These are phyloP conservation scores for Barnettozyma siamensis DNA, from an alignment of 805 yeast genomes.

Conservation along the genomic window DNA sequence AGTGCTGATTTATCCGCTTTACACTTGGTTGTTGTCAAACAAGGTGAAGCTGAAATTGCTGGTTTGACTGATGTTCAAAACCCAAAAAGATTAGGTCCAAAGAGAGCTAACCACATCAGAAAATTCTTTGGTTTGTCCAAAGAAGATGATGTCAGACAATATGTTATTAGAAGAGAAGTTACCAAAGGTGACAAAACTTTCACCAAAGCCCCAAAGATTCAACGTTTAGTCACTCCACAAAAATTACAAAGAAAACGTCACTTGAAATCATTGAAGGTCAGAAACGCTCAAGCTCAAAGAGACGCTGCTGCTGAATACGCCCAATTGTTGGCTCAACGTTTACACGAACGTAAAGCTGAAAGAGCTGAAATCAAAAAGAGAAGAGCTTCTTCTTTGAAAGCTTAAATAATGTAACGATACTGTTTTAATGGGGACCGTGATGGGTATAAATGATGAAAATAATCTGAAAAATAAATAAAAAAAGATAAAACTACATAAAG, in stretches of 20 bases:
- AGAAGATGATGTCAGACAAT: slow-evolving; percentile 85
- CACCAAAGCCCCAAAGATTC: slow-evolving; percentile 99
- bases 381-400: slow-evolving; percentile 98
- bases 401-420: slow-evolving; percentile 40
- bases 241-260: slow-evolving; percentile 99
- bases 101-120: slow-evolving; percentile 99
- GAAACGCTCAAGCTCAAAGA: slow-evolving; percentile 98
- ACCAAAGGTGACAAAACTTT: slow-evolving; percentile 97
- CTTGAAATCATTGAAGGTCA: slow-evolving; percentile 86
- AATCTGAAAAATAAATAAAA: not conserved
- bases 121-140: slow-evolving; percentile 96
- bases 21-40: slow-evolving; percentile 90
- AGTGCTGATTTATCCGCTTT: slow-evolving; percentile 95
- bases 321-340: slow-evolving; percentile 95
- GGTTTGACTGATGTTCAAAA: slow-evolving; percentile 93
- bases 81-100: slow-evolving; percentile 99
- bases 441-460: slow-evolving; percentile 6
- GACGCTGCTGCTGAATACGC: slow-evolving; percentile 99
- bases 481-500: not conserved
- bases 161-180: slow-evolving; percentile 97
- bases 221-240: slow-evolving; percentile 99
- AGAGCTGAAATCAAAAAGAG: slow-evolving; percentile 98
- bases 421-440: not conserved
- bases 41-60: slow-evolving; percentile 92
- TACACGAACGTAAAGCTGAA: slow-evolving; percentile 97